phyloP scores from a whole-genome alignment of 345 rosid species.

The Pseudoturritis turrita region DNA sequence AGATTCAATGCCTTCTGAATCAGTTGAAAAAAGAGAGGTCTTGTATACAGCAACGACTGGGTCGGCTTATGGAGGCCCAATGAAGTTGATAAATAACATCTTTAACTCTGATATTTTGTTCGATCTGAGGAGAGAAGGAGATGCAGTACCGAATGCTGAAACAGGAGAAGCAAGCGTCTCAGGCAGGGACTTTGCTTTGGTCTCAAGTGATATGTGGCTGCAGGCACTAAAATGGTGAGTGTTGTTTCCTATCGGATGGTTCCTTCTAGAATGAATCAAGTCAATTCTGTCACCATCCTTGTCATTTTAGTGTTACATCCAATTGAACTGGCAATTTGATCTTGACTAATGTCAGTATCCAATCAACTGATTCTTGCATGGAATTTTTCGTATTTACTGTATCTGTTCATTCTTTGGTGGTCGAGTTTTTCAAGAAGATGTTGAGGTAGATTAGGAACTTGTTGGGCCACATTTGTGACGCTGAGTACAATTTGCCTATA shows the following conservation, averaged over 20 bases:
- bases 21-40: conserved; percentile 58
- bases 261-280: not conserved
- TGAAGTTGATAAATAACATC: conserved; percentile 90
- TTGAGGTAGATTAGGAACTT: not conserved
- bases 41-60: conserved; percentile 63
- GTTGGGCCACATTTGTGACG: not conserved
- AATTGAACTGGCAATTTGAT: not conserved
- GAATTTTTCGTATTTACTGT: not conserved
- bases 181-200: conserved; percentile 91
- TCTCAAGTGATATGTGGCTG: conserved; percentile 93
- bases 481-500: not conserved
- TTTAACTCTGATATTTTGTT: conserved; percentile 77
- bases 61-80: conserved; percentile 68
- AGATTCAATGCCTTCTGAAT: conserved; percentile 40
- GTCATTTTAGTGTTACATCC: conserved; percentile 1
- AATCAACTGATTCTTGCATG: not conserved
- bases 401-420: not conserved
- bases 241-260: not conserved
- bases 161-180: conserved; percentile 74
- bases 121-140: conserved; percentile 72
- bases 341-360: not conserved
- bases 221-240: conserved; percentile 85
- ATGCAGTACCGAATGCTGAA: conserved; percentile 45
- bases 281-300: not conserved
- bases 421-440: not conserved